Evolutionary conservation across 371 early-diverging fungal species (phyloP).

Genomic region (Mucor velutinosus): DNA sequence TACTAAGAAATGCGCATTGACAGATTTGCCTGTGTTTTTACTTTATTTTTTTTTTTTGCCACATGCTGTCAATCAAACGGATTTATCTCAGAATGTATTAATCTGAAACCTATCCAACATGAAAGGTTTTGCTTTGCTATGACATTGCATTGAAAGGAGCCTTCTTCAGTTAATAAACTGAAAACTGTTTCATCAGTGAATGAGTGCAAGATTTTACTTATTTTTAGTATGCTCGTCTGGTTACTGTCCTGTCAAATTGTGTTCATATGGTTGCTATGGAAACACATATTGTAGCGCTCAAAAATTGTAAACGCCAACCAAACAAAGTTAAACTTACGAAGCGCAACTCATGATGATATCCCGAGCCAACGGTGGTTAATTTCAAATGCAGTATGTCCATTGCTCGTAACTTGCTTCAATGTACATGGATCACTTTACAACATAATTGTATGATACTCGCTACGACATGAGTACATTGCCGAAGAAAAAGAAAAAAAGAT

Average conservation of each 20-base stretch:
- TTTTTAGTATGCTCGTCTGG: background rate
- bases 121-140: background rate
- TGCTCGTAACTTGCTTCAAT: background rate
- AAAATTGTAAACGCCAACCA: background rate
- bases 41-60: background rate
- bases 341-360: background rate
- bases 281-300: background rate
- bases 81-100: background rate
- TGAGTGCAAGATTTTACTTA: no score
- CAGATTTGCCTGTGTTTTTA: background rate
- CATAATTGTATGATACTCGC: no score
- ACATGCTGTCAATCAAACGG: background rate
- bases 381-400: background rate
- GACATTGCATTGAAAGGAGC: background rate
- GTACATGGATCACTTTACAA: background rate
- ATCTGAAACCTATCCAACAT: background rate
- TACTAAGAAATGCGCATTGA: background rate
- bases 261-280: background rate
- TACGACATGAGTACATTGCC: no score
- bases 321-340: background rate
- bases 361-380: background rate
- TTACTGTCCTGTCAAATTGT: background rate
- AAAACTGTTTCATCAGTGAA: no score
- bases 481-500: no score
- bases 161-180: no score